Conservation (phyloP, 257 asterid genomes). For the Solanum etuberosum region DNA sequence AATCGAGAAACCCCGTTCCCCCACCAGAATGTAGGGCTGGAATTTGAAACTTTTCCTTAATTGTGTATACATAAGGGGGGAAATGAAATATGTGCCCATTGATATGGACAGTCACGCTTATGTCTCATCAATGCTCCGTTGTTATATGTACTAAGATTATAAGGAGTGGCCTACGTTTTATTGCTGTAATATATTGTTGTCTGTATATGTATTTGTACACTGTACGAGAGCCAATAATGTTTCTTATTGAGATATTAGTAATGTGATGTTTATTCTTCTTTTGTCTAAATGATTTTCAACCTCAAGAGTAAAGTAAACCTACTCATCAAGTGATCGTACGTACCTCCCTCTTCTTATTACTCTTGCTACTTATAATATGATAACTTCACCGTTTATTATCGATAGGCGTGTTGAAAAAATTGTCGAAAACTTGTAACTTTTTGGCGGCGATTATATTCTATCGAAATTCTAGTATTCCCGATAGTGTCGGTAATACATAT, state of each 20-base stretch:
- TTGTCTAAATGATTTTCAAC: not conserved
- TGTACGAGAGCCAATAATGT: not conserved
- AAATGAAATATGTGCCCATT: not conserved
- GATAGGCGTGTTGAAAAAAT: not conserved
- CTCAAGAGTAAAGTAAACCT: not conserved
- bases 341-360: not conserved
- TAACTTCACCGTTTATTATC: not conserved
- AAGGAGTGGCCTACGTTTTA: not conserved
- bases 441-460: not conserved
- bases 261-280: not conserved
- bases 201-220: not conserved
- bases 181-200: not conserved
- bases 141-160: not conserved
- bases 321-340: not conserved
- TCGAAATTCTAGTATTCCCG: not conserved
- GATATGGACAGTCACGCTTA: not conserved
- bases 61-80: not conserved
- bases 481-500: not conserved
- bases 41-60: not conserved
- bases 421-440: not conserved
- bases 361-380: not conserved
- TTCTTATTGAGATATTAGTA: not conserved
- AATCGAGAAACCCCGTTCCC: conserved; percentile 34
- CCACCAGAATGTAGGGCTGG: conserved; percentile 41
- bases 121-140: not conserved